Percentiles rank a stretch among this genome's conserved stretches.
phyloP scores from a whole-genome alignment of 2,329 filamentous ascomycete genomes.

The Aspergillus sp. region DNA sequence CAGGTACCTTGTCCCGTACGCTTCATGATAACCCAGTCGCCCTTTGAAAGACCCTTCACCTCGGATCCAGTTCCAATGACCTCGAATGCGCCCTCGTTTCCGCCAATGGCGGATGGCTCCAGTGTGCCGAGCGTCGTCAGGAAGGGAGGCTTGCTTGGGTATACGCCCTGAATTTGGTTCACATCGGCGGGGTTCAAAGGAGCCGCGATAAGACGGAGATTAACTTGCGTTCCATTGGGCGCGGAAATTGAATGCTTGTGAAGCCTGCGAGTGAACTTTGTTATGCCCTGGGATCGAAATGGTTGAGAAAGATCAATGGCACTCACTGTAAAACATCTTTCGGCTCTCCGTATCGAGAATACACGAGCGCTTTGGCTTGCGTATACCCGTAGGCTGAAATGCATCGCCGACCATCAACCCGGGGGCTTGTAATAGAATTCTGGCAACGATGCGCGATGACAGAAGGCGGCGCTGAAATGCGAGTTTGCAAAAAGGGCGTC shows the following conservation, averaged over 20 bases:
- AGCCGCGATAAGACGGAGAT: constrained; percentile 82
- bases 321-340: constrained; percentile 48
- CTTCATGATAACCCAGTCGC: constrained; percentile 94
- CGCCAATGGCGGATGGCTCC: constrained; percentile 63
- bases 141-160: constrained; percentile 81
- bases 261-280: constrained; percentile 27
- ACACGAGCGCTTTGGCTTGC: constrained; percentile 50
- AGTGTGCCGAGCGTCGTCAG: constrained; percentile 73
- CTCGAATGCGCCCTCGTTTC: constrained; percentile 90
- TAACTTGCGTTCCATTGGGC: constrained; percentile 62
- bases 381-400: constrained; percentile 52
- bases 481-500: constrained; percentile 13
- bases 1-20: constrained; percentile 85
- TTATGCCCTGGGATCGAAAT: not conserved
- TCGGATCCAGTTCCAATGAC: constrained; percentile 68
- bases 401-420: constrained; percentile 31
- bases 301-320: not conserved
- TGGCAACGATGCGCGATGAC: constrained; percentile 12
- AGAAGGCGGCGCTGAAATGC: constrained; percentile 13
- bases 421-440: constrained; percentile 11
- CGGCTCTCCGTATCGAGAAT: constrained; percentile 50
- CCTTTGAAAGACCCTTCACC: constrained; percentile 64
- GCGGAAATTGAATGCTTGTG: constrained; percentile 52
- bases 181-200: constrained; percentile 97
- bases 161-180: constrained; percentile 96